Base-by-base conservation (phyloP, 495 filamentous ascomycete species). In the Endocarpon pusillum region DNA sequence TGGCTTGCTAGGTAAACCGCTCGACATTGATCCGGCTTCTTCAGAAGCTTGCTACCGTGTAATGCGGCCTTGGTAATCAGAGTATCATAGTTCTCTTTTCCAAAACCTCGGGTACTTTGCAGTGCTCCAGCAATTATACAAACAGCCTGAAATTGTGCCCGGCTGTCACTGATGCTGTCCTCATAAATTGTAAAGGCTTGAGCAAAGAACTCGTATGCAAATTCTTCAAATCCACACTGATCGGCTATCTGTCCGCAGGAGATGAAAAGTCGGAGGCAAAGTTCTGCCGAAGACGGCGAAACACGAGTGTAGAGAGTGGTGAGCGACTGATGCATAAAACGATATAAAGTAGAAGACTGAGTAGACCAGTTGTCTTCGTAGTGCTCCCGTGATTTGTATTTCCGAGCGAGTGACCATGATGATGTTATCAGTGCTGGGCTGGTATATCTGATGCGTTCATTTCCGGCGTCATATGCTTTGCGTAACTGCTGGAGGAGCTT, bases 141-240 rank as follows among this genome's bases (percentile, higher is more conserved):
- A 3, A 97, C 89, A 8, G 91, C 86, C 56, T 97, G 89, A 62
- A 94, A 97, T 48, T 97, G 89, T 1, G 85, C 86, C 38, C 89
- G 75, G 10, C 82, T 92, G 51, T 97, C 89, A 35, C 81, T 87
- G 38, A 97, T 80, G 1, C 80, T 73, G 55, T 96, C 91, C 49
- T 97, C 89, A 50, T 97, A 97, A 20, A 96, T 83, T 0, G 89
- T 96, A 41, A 97, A 97, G 1, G 89, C 89, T 49, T 97, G 91
- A 2, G 87, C 89, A 46, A 94, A 97, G 63, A 91, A 96, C 54
- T 97, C 89, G 54, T 97, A 97, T 12, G 81, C 78, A 18, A 94
- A 79, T 56, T 96, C 89, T 53, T 96, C 89, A 42, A 86, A 86
- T 10, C 78, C 81, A 3, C 75, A 86, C 52, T 89, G 81, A 45